Base-by-base conservation (phyloP, 495 filamentous ascomycete species). In the Penicillium cinerascens region DNA sequence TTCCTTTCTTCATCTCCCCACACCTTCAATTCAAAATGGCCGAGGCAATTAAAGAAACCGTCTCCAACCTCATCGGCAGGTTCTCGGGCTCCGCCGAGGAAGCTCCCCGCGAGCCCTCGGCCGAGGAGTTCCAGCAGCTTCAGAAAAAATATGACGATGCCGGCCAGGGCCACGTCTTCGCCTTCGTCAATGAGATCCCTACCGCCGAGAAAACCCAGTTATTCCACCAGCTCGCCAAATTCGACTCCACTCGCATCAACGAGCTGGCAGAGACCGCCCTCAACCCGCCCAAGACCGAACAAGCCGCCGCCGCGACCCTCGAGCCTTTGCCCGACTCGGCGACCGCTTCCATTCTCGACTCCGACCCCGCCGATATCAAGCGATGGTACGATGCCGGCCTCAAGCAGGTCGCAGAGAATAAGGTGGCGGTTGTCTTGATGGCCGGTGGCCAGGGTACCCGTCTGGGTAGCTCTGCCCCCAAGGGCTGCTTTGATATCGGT, bases 391-490 rank as follows among this genome's bases (percentile, higher is more conserved):
- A 89, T 44, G 70, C 78, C n/a, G 93, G 93, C 39, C 74, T 97
- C 48, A 84, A 91, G 65, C 71, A 91, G 60, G 93, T 97, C 55
- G 85, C 88, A 11, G 78, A 86, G 60, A 92, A 92, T 75, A 87
- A 92, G 71, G 93, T 97, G 26, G 95, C 86, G 9, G 93, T 99
- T 23, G 91, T 99, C 26, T 77, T 99, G 63, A 91, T 99, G 86
- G 93, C 92, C 56, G 93, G 93, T 67, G 93, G 93, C 5, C 93
- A 99, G 74, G 93, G 93, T 58, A 97, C 93, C 43, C 84, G 93
- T 33, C 73, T 99, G 27, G 93, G 93, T 58, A 96, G 91, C 78
- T 92, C 91, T 17, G 91, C 85, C 6, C 93, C 93, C 51, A 99
- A 99, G 76, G 93, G 93, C 15, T 95, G 90, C 77, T 99, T 87